A percentile compares a stretch with the other conserved stretches of the same genome.
phyloP scores from a whole-genome alignment of 1,284 basidiomycete genomes.

The Ceratobasidium papillatum region DNA sequence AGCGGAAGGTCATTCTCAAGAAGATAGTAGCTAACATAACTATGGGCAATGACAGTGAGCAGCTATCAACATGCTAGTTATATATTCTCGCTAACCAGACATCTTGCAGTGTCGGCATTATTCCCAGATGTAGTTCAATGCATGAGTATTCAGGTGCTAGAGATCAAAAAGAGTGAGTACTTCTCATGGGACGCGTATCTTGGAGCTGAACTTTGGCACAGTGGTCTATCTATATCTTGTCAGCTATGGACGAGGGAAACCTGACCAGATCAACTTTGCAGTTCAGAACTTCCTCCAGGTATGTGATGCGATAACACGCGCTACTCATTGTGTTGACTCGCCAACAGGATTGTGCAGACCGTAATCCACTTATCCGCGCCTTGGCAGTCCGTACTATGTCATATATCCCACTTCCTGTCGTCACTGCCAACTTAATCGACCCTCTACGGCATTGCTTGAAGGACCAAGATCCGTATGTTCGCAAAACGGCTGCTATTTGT shows the following conservation, averaged over 20 bases:
- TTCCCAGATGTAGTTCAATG: constrained; percentile 91
- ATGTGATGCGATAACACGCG: constrained; percentile 44
- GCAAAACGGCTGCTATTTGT: constrained; percentile 93
- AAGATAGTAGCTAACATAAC: constrained; percentile 96
- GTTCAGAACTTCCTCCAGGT: constrained; percentile 91
- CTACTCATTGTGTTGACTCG: constrained; percentile 5
- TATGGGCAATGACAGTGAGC: constrained; percentile 93
- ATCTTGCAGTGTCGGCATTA: constrained; percentile 82
- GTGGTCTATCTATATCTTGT: constrained; percentile 94
- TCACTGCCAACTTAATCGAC: constrained; percentile 81
- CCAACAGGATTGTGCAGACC: constrained; percentile 85
- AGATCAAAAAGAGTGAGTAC: constrained; percentile 96
- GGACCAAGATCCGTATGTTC: constrained; percentile 93
- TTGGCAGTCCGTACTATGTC: constrained; percentile 96
- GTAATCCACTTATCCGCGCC: constrained; percentile 91
- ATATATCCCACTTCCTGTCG: constrained; percentile 86
- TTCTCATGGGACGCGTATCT: constrained; percentile 39
- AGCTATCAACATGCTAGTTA: constrained; percentile 43
- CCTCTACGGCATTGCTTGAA: constrained; percentile 88
- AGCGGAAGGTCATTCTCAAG: constrained; percentile 91
- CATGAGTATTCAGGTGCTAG: constrained; percentile 86
- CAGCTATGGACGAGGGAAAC: constrained; percentile 89
- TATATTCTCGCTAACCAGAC: constrained; percentile 20
- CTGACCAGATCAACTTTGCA: constrained; percentile 87
- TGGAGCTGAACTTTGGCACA: constrained; percentile 51